Percentiles rank a stretch among this genome's conserved stretches.
These are phyloP conservation scores for Cytospora piceae DNA, from an alignment of 2,329 filamentous ascomycete genomes.

Conservation along the genomic window DNA sequence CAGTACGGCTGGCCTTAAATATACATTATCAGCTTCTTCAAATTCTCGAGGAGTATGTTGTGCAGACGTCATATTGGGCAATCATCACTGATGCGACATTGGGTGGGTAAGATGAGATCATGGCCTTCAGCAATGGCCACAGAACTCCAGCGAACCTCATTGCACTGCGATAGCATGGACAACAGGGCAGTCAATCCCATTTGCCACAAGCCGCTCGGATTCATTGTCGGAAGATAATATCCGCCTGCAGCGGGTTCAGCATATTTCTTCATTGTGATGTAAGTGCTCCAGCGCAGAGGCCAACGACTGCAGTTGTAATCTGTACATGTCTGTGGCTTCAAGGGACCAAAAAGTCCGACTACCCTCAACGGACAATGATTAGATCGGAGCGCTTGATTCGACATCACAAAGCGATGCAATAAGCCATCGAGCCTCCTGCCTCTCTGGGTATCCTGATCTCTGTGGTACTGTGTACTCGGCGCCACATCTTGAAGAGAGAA, in stretches of 20 bases:
- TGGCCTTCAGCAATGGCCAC: background rate
- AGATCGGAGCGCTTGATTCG: background rate
- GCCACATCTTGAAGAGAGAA: background rate
- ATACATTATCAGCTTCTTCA: background rate
- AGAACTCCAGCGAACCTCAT: background rate
- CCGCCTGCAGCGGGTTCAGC: background rate
- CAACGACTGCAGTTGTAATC: background rate
- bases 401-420: background rate
- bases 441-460: background rate
- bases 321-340: background rate
- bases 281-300: conserved; percentile 3
- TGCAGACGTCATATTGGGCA: conserved; percentile 17
- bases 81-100: conserved; percentile 13
- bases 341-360: background rate
- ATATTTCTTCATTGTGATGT: conserved; percentile 22
- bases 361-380: background rate
- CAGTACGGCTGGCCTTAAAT: background rate
- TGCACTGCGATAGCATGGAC: background rate
- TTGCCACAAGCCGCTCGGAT: background rate
- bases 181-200: no score
- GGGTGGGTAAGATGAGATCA: conserved; percentile 20
- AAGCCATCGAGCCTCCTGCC: background rate
- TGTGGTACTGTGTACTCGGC: background rate
- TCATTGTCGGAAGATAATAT: background rate
- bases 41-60: background rate